Base-by-base conservation (phyloP, 2,329 filamentous ascomycete genomes). In the Xylaria polymorpha region DNA sequence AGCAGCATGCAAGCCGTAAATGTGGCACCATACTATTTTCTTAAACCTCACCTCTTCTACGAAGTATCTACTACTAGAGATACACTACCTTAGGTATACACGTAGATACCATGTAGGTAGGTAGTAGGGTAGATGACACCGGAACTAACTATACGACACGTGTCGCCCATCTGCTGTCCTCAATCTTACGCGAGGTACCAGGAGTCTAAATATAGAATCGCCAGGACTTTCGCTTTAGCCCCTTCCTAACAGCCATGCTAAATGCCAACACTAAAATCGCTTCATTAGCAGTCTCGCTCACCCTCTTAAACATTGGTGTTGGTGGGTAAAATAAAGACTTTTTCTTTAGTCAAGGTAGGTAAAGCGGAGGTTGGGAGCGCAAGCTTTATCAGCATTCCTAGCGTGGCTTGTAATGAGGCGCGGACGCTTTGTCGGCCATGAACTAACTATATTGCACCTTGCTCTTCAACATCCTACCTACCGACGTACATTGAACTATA, bases 161-260 rank as follows among this genome's bases (percentile, higher is more conserved):
- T 43, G 46, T 53, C 35, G 22, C 18, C 20, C 14, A 18, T 29
- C 46, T 37, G 12, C 18, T 14, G 10, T n/a, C n/a, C 53, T 14
- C 12, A 56, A 25, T 8, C 35, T 39, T 41, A 15, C 53, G 8
- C 15, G 15, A 14, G 6, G 25, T 55, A 29, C 44, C 3, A 7
- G 12, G 29, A 15, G n/a, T 50, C 58, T 66, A 66, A 61, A 58
- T 57, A 66, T 66, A 66, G 64, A 66, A 57, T 44, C 10, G 10
- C 15, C 37, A 2, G 14, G 25, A 15, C 6, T 25, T 61, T 46
- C 29, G 18, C 57, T 10, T 25, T 14, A 48, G 14, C 14, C 43
- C 41, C 5, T 20, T 20, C 20, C n/a, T 10, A 57, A 10, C 14
- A 39, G 32, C 20, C 20, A 18, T 15, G 3, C n/a, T 41, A 15